These are phyloP conservation scores for Scedosporium boydii DNA, from an alignment of 2,329 filamentous ascomycete species.

Conservation along the genomic window DNA sequence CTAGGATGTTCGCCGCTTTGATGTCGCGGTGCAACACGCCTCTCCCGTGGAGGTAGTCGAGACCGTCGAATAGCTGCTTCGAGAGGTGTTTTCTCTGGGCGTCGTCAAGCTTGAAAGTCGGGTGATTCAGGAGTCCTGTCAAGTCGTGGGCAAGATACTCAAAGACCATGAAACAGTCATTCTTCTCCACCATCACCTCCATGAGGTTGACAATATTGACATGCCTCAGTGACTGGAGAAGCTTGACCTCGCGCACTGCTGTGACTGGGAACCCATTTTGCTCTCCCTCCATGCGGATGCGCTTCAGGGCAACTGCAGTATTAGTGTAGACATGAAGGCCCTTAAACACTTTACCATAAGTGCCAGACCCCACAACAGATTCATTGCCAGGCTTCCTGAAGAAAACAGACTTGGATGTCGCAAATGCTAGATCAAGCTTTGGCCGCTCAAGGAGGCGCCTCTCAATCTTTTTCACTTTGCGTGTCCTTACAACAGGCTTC, in stretches of 20 bases:
- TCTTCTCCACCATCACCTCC: constrained; percentile 96
- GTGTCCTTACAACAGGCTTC: constrained; percentile 35
- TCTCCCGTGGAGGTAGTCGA: constrained; percentile 85
- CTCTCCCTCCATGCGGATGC: constrained; percentile 90
- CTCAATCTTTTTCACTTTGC: constrained; percentile 58
- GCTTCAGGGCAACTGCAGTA: constrained; percentile 74
- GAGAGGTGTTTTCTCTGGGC: constrained; percentile 90
- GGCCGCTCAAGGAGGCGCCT: constrained; percentile 64
- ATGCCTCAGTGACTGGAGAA: constrained; percentile 79
- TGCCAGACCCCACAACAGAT: constrained; percentile 90
- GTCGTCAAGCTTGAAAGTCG: constrained; percentile 73
- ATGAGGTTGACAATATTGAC: constrained; percentile 73
- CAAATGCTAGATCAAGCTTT: constrained; percentile 60
- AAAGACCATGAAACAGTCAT: constrained; percentile 99
- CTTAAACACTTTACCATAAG: constrained; percentile 93
- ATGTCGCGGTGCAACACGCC: constrained; percentile 97
- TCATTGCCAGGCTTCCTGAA: constrained; percentile 95
- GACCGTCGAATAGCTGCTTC: constrained; percentile 83
- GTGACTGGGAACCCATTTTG: constrained; percentile 86
- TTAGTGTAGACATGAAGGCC: constrained; percentile 88
- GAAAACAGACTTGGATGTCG: constrained; percentile 79
- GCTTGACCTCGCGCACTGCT: constrained; percentile 81
- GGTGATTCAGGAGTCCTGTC: constrained; percentile 90
- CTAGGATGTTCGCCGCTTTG: constrained; percentile 94
- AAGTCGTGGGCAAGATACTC: constrained; percentile 96